Evolutionary conservation across 768 basidiomycete genomes (phyloP).

Genomic region (Pulveroboletus sp.): DNA sequence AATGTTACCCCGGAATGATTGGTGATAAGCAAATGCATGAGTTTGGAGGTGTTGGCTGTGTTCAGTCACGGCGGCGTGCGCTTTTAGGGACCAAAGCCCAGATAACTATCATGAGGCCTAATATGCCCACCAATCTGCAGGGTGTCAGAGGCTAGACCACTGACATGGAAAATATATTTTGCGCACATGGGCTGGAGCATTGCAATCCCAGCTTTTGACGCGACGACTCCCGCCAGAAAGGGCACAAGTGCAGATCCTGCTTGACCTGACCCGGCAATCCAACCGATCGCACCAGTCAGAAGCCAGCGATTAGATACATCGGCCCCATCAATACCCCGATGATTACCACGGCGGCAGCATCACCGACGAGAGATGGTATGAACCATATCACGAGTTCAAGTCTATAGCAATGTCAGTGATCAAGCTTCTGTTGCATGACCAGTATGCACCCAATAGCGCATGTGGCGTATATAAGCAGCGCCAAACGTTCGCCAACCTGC

Average conservation of each 20-base stretch:
- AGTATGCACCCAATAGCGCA: conserved; percentile 27
- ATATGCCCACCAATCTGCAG: conserved; percentile 31
- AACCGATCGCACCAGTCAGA: conserved; percentile 39
- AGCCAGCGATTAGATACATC: conserved; percentile 57
- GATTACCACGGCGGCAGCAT: conserved; percentile 58
- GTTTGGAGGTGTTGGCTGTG: background rate
- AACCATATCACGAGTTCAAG: conserved; percentile 69
- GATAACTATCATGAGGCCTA: conserved; percentile 34
- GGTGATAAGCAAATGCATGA: background rate
- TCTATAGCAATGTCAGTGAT: conserved; percentile 25
- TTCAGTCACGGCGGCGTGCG: conserved; percentile 4
- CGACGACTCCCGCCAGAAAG: conserved; percentile 46
- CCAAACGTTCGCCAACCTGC: conserved; percentile 31
- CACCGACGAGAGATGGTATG: conserved; percentile 58
- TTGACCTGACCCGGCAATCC: conserved; percentile 50
- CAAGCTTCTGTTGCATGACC: background rate
- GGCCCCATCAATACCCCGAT: conserved; percentile 70
- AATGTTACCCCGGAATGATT: background rate
- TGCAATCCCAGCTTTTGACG: conserved; percentile 38
- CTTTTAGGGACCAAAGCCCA: conserved; percentile 37
- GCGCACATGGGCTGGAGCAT: conserved; percentile 48
- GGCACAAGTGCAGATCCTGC: conserved; percentile 49
- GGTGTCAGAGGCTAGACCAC: background rate
- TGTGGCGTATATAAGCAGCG: conserved; percentile 26
- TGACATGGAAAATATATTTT: background rate